Base-by-base conservation (phyloP, 1,284 basidiomycete genomes). In the Ceraceosorus bombacis region DNA sequence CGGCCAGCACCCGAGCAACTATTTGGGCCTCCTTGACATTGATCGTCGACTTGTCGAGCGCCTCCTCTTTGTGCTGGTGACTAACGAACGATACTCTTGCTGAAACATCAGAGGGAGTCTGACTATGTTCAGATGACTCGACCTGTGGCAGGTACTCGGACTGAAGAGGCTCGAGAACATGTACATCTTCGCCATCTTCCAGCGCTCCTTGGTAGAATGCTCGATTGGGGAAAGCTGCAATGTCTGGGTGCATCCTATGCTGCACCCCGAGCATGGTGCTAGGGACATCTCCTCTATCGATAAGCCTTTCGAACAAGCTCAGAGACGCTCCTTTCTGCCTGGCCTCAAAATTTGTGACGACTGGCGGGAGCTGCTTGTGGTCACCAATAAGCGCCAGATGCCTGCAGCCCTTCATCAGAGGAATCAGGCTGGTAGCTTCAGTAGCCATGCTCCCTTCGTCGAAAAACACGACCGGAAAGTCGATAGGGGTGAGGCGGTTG, bases 391-490 rank as follows among this genome's bases (percentile, higher is more conserved):
- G 84, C 4, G 88, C 85, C 40, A 90, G 82, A 69, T 96, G 92
- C 53, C 82, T 82, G 27, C 87, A 88, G 5, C 75, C 75, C 54
- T 74, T 75, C 67, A 76, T 72, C 15, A 77, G 85, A 87, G 70
- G 58, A 57, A 62, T 64, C 53, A 73, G 60, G 57, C 65, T 73
- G 53, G 71, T 57, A 1, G 91, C 90, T 79, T 96, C 92, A 1
- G 90, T 94, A 9, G 89, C 91, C 90, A 94, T 95, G 7, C 88
- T 89, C 1, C 90, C 92, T 78, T 96, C 93, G 76, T 96, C 92
- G 38, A 96, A 80, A 73, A 95, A 92, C 6, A 96, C 90, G 41
- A 95, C 83, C 0, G 92, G 93, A 72, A 95, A 93, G 73, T 96
- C 92, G 50, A 86, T 82, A 13, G 85, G 82, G 15, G 59, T 60